phyloP scores from a whole-genome alignment of 139 green algal species.

The Eudorina sp. region DNA sequence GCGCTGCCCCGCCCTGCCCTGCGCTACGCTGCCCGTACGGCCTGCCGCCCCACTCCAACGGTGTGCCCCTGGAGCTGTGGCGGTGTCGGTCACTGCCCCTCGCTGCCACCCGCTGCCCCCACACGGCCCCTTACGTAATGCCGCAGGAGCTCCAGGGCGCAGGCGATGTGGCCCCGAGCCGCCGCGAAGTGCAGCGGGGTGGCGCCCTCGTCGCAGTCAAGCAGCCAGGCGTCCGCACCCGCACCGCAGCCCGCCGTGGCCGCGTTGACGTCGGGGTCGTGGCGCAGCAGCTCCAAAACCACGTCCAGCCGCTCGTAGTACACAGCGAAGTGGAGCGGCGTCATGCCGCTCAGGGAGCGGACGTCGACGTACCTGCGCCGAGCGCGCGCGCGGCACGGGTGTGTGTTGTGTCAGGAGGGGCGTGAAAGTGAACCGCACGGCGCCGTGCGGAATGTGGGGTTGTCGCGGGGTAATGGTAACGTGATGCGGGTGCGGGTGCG shows the following conservation, averaged over 20 bases:
- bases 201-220: background rate
- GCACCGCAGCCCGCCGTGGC: background rate
- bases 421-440: too few relatives aligned
- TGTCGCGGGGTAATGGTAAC: too few relatives aligned
- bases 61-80: too few relatives aligned
- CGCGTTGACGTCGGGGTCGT: background rate
- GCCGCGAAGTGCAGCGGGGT: constrained; percentile 32
- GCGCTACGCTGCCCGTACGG: too few relatives aligned
- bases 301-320: background rate
- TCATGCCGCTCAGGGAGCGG: background rate
- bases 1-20: too few relatives aligned
- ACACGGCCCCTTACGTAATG: background rate
- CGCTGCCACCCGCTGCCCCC: too few relatives aligned
- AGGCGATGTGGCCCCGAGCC: background rate
- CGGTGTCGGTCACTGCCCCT: too few relatives aligned
- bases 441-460: too few relatives aligned
- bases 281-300: background rate
- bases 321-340: background rate
- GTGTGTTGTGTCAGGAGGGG: too few relatives aligned
- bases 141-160: background rate
- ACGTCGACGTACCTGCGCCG: background rate
- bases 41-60: too few relatives aligned
- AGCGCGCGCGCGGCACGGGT: too few relatives aligned
- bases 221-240: background rate
- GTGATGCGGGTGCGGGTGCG: too few relatives aligned